These are phyloP conservation scores for Apiotrichum montevideense DNA, from an alignment of 1,284 basidiomycete genomes.

Conservation along the genomic window DNA sequence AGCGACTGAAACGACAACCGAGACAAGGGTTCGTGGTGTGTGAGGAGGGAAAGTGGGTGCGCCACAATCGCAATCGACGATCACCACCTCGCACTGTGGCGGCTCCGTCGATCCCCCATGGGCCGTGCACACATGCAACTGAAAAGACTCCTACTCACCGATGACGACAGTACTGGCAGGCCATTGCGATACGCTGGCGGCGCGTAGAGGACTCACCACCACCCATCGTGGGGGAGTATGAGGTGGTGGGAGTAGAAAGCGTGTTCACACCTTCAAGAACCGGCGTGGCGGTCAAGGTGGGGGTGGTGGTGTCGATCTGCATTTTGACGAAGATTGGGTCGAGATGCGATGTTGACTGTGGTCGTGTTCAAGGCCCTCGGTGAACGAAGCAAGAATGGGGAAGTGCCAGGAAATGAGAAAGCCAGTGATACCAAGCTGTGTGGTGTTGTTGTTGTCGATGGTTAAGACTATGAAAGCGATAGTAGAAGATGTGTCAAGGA, in stretches of 20 bases:
- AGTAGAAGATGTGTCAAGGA: background rate
- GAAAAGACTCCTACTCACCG: conserved; percentile 25
- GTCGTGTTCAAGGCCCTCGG: too few relatives aligned
- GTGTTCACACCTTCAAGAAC: conserved; percentile 2
- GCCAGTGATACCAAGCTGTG: background rate
- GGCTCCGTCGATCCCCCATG: too few relatives aligned
- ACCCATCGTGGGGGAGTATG: conserved; percentile 13
- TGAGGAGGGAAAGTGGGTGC: too few relatives aligned
- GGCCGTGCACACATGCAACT: too few relatives aligned
- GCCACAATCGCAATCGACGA: too few relatives aligned
- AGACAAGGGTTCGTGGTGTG: too few relatives aligned
- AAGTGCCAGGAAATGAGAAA: too few relatives aligned
- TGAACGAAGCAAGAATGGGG: too few relatives aligned
- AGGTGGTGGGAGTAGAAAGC: conserved; percentile 2
- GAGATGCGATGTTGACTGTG: background rate
- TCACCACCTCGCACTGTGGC: too few relatives aligned
- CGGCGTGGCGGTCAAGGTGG: conserved; percentile 6
- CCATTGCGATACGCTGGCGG: conserved; percentile 42
- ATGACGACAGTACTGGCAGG: conserved; percentile 44
- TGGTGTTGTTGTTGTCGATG: background rate
- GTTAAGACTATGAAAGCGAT: background rate
- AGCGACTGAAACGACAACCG: background rate
- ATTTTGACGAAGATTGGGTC: background rate
- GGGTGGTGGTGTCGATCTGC: conserved; percentile 5
- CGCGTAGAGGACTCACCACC: conserved; percentile 24